phyloP scores from a whole-genome alignment of 495 filamentous ascomycete species.

The Penicillium waksmanii region DNA sequence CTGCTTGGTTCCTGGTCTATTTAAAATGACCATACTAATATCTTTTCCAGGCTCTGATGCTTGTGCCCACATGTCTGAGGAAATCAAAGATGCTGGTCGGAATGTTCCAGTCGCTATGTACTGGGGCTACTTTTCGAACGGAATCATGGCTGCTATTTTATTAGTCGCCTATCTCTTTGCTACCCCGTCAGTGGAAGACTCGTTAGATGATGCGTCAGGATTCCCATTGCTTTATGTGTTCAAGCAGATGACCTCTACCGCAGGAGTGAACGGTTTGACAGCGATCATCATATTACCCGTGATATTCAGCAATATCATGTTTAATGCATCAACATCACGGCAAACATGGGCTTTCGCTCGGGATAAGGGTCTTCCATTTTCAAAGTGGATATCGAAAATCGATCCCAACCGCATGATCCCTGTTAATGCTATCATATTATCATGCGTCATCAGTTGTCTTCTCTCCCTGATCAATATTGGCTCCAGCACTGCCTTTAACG shows the following conservation, averaged over 20 bases:
- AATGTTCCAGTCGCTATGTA: slow-evolving; percentile 45
- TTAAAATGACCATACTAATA: not conserved
- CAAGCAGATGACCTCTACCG: slow-evolving; percentile 19
- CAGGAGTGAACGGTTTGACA: slow-evolving; percentile 31
- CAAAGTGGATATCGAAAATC: slow-evolving; percentile 33
- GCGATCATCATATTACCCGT: slow-evolving; percentile 34
- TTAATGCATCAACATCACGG: slow-evolving; percentile 40
- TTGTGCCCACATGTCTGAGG: slow-evolving; percentile 45
- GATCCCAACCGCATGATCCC: slow-evolving; percentile 48
- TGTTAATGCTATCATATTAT: slow-evolving; percentile 43
- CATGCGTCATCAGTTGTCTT: slow-evolving; percentile 13
- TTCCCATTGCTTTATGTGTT: slow-evolving; percentile 36
- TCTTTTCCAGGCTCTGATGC: slow-evolving; percentile 32
- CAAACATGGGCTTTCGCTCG: slow-evolving; percentile 48
- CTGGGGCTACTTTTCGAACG: slow-evolving; percentile 41
- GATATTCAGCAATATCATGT: slow-evolving; percentile 37
- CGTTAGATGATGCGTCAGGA: slow-evolving; percentile 26
- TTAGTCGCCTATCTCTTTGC: slow-evolving; percentile 43
- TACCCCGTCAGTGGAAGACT: slow-evolving; percentile 38
- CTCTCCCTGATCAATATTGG: slow-evolving; percentile 45
- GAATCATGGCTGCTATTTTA: slow-evolving; percentile 40
- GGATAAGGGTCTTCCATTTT: slow-evolving; percentile 43
- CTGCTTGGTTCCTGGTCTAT: not conserved
- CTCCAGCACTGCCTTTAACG: slow-evolving; percentile 44
- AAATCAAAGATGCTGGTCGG: slow-evolving; percentile 43